Evolutionary conservation across 164 flowering plant species (phyloP), one percentile per base, ranked within the genome.

Genomic region (Annona squamosa): DNA sequence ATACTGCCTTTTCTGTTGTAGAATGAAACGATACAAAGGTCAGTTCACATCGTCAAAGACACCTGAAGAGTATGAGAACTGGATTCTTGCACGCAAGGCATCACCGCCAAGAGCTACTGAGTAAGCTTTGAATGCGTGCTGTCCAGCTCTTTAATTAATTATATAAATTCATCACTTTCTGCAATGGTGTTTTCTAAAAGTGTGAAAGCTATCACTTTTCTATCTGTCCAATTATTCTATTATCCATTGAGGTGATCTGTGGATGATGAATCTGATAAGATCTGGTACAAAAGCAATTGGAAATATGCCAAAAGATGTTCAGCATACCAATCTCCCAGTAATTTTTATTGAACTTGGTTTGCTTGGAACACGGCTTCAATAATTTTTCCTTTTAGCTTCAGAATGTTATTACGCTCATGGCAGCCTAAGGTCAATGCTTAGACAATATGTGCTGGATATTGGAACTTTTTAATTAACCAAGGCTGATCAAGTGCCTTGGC

Each of bases 21-120:
- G 76, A 72, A 74, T 68, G 76, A 65, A 74, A 48, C 76, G 76
- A 42, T 42, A 74, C 26, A 74, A 74, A 65, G 76, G 76, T 59
- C 76, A 74, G 57, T 74, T 74, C 52, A 74, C 72, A 56, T 74
- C 79, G 19, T 64, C 76, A 68, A 74, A 74, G 67, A 6, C 73
- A 75, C 56, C 73, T 18, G 70, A 75, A 63, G 42, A 47, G 12
- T 7, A 3, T 52, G 59, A 52, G 59, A 52, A 52, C 13, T 52
- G 59, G 59, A 52, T 52, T 74, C 16, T 43, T 17, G 7, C 65
- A 0, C n/a, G 48, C 12, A 26, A 68, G 76, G 57, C 68, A 9
- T 42, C 77, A 37, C 65, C 73, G 16, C 72, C 65, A 37, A 72
- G 41, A 59, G 78, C 61, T 17, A 56, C 68, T 72, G 67, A 13